A percentile compares a stretch with the other conserved stretches of the same genome.
These are phyloP conservation scores for Acacia melanoxylon DNA, from an alignment of 306 rosid species.

Conservation along the genomic window DNA sequence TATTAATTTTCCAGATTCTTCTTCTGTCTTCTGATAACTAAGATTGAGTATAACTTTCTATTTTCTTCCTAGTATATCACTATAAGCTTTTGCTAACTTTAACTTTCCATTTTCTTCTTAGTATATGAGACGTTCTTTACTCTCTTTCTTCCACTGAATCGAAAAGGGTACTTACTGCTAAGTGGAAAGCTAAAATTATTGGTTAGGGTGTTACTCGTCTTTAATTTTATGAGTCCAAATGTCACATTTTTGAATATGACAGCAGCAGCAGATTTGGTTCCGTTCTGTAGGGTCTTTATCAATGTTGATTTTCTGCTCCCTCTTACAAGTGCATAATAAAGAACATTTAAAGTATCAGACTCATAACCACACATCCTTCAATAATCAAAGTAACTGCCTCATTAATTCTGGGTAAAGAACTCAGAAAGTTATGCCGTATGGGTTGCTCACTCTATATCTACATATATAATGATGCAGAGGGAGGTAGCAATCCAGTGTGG, in stretches of 20 bases:
- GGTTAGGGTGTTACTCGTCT: not conserved
- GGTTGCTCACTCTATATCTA: not conserved
- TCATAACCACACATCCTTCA: not conserved
- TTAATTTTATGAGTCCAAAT: not conserved
- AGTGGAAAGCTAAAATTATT: not conserved
- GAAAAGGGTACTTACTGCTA: not conserved
- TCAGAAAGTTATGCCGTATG: not conserved
- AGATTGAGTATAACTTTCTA: not conserved
- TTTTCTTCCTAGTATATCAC: not conserved
- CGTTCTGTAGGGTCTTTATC: not conserved
- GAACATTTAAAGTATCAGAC: not conserved
- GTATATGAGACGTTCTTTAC: not conserved
- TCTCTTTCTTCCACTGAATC: too few relatives aligned
- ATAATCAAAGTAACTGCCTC: not conserved
- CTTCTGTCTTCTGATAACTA: not conserved
- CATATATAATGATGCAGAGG: constrained; percentile 51
- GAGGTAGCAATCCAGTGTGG: constrained; percentile 70
- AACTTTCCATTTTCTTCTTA: not conserved
- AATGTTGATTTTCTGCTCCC: not conserved
- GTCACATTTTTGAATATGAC: not conserved
- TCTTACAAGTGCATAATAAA: not conserved
- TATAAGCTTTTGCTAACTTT: not conserved
- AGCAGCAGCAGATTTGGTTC: too few relatives aligned
- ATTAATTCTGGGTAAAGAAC: not conserved
- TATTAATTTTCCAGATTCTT: not conserved